phyloP scores from a whole-genome alignment of 2,329 filamentous ascomycete genomes.

The Fusarium globosum region DNA sequence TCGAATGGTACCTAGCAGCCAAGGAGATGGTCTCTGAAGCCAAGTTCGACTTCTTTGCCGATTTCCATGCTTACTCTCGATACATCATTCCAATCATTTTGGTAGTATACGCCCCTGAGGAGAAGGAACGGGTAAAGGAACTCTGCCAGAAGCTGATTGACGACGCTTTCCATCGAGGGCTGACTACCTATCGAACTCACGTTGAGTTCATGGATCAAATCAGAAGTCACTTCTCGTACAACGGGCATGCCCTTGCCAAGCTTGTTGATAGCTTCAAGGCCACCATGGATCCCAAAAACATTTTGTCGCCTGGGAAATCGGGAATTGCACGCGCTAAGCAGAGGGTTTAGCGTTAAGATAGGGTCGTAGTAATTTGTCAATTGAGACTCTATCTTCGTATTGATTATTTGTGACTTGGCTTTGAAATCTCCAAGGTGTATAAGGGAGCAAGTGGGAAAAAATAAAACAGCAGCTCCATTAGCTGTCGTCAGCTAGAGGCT shows the following conservation, averaged over 20 bases:
- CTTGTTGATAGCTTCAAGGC: not conserved
- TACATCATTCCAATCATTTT: not conserved
- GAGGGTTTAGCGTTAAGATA: no score
- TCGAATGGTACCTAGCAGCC: not conserved
- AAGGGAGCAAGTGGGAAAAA: no score
- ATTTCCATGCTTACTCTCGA: not conserved
- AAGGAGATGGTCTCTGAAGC: not conserved
- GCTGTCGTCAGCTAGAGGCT: no score
- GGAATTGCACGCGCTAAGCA: not conserved
- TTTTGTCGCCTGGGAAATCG: not conserved
- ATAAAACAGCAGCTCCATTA: no score
- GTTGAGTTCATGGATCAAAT: not conserved
- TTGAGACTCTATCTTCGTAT: no score
- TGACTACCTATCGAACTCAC: not conserved
- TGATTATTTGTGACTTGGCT: fast-evolving
- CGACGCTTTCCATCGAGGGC: not conserved
- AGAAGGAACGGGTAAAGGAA: not conserved
- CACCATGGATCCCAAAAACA: not conserved
- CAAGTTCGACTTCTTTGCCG: not conserved
- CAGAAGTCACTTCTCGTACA: not conserved
- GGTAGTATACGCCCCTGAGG: not conserved
- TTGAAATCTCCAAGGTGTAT: no score
- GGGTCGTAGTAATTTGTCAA: no score
- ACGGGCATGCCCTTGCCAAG: not conserved
- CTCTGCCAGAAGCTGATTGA: not conserved